A percentile compares a stretch with the other conserved stretches of the same genome.
Evolutionary conservation across 805 yeast genomes (phyloP).

Genomic region (Lachancea fermentati): DNA sequence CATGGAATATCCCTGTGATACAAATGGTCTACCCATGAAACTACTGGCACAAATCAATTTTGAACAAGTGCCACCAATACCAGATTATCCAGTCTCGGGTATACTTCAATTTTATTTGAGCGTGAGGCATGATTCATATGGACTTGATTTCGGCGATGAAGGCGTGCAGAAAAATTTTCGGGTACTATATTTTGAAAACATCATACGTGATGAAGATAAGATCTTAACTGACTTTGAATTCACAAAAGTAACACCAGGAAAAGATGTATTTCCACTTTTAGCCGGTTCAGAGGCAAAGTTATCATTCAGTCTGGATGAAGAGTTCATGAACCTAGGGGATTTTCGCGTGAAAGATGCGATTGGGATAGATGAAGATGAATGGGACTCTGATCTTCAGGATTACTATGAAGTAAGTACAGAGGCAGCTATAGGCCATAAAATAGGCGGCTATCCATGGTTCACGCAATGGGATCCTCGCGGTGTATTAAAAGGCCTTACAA

Average conservation of each 20-base stretch:
- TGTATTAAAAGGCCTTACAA: neutral
- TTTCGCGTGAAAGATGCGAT: neutral
- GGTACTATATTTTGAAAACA: neutral
- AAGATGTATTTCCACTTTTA: neutral
- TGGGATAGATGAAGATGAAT: neutral
- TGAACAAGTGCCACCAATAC: neutral
- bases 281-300: neutral
- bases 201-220: neutral
- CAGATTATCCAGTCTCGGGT: neutral
- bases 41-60: constrained; percentile 1
- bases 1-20: neutral
- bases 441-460: constrained; percentile 1
- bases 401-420: too few species aligned
- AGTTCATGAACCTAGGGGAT: neutral
- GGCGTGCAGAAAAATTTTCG: neutral
- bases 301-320: neutral
- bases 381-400: neutral
- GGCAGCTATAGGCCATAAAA: neutral
- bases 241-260: neutral
- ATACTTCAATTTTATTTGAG: neutral
- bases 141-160: neutral
- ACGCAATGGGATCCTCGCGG: neutral
- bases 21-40: neutral
- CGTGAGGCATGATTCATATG: neutral
- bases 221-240: neutral